Conservation (phyloP, 768 basidiomycete species). For the Amanita rubescens region DNA sequence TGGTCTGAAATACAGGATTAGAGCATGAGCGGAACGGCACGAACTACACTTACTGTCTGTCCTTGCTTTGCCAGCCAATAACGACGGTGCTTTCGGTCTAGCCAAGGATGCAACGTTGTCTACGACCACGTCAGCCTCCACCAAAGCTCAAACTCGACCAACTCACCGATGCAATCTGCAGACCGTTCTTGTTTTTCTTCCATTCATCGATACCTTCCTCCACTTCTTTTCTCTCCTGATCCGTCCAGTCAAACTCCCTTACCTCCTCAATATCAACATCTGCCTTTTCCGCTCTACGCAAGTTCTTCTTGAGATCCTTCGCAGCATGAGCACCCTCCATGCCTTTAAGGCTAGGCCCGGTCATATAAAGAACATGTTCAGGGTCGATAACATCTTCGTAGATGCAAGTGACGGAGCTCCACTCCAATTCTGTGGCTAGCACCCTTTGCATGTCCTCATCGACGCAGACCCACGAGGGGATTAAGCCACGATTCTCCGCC, state of each 20-base stretch:
- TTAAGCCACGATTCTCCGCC: slow-evolving; percentile 35
- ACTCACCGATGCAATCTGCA: slow-evolving; percentile 47
- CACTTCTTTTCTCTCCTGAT: slow-evolving; percentile 36
- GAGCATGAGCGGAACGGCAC: background rate
- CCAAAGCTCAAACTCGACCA: background rate
- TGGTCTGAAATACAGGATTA: slow-evolving; percentile 21
- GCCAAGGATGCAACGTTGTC: slow-evolving; percentile 45
- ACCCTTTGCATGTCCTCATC: background rate
- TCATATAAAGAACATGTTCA: slow-evolving; percentile 34
- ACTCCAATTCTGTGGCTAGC: slow-evolving; percentile 30
- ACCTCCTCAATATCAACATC: slow-evolving; percentile 44
- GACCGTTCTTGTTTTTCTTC: slow-evolving; percentile 44
- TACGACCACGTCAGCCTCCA: slow-evolving; percentile 10
- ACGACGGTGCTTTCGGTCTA: slow-evolving; percentile 45
- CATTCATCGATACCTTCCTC: slow-evolving; percentile 50
- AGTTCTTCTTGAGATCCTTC: slow-evolving; percentile 57
- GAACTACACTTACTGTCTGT: slow-evolving; percentile 15
- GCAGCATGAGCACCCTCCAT: slow-evolving; percentile 31
- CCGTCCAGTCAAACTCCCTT: slow-evolving; percentile 28
- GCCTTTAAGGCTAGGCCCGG: slow-evolving; percentile 26
- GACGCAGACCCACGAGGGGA: slow-evolving; percentile 38
- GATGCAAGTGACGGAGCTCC: slow-evolving; percentile 57
- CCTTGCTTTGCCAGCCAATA: slow-evolving; percentile 48
- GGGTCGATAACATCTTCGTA: slow-evolving; percentile 54
- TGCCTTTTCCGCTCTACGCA: slow-evolving; percentile 48